Evolutionary conservation across 305 asterid species (phyloP), one percentile per base, ranked within the genome.

Genomic region (Ajuga reptans): DNA sequence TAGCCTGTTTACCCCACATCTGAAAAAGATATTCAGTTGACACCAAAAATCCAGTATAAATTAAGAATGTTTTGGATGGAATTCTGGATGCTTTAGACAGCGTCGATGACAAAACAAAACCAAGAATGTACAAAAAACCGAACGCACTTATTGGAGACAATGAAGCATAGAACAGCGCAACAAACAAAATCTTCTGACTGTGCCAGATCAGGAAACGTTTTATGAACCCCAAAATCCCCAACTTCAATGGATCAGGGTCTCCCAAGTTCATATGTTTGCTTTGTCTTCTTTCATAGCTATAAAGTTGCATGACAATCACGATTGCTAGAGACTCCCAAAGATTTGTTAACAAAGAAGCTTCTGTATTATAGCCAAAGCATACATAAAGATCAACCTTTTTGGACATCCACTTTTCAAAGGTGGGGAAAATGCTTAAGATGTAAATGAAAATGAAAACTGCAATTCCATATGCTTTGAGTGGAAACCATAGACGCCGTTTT

Each of bases 241-340:
- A 79, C 73, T 88, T 89, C 69, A 81, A 67, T 50, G 82, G 81
- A 29, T 82, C 84, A 18, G 80, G 70, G 76, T 85, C 85, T 71
- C 81, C 96, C 56, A 87, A 81, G 74, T 76, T 78, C 77, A 79
- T 66, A 73, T 53, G 69, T 80, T 85, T 87, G 87, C 95, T 94
- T 77, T 94, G 95, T 76, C 99, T 86, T 84, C 99, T 89, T 80
- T 94, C 99, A 11, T 94, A 94, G 83, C 98, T 94, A 69, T 94
- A 91, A 78, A 94, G 96, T 84, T 94, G 98, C 99, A 94, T 94
- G 74, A 94, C 98, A 69, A 91, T 80, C 71, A 88, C 82, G 33
- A 94, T 83, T 68, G 98, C 98, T 49, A 94, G 81, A 76, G 98
- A 91, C 78, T 86, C 97, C 89, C 95, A 87, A 58, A 87, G 90